phyloP scores from a whole-genome alignment of 164 flowering plant species.

The Warburgia ugandensis region DNA sequence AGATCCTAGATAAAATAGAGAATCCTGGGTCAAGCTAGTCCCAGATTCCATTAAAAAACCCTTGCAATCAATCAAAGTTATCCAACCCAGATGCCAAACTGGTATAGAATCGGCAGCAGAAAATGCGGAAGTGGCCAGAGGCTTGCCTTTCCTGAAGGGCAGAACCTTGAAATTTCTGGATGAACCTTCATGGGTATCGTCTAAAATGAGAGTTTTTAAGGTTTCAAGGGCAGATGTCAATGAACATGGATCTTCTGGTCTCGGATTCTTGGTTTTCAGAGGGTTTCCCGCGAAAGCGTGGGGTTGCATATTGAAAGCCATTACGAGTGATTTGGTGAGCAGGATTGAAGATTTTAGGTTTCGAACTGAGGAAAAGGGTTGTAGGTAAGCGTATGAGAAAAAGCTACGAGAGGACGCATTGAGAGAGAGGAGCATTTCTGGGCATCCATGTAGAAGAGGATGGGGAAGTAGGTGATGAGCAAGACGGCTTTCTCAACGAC shows the following conservation, averaged over 20 bases:
- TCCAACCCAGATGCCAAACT: conserved; percentile 79
- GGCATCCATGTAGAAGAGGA: conserved; percentile 11
- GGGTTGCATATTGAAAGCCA: conserved; percentile 38
- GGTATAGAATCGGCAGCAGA: conserved; percentile 17
- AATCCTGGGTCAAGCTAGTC: conserved; percentile 34
- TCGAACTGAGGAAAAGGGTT: conserved; percentile 8
- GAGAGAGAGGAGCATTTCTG: conserved; percentile 19
- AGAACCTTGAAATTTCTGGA: conserved; percentile 36
- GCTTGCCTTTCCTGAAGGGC: conserved; percentile 58
- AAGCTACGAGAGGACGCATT: neutral
- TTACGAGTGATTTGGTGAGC: conserved; percentile 20
- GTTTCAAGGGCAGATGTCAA: conserved; percentile 47
- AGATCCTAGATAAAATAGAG: conserved; percentile 61
- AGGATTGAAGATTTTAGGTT: conserved; percentile 4
- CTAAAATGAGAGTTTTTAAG: conserved; percentile 37
- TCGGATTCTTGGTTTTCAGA: conserved; percentile 42
- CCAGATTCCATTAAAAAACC: conserved; percentile 32
- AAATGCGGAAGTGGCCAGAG: conserved; percentile 38
- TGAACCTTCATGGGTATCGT: conserved; percentile 13
- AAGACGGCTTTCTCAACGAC: neutral
- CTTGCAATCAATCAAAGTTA: conserved; percentile 47
- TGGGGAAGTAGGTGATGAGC: conserved; percentile 3
- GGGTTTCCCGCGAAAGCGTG: conserved; percentile 89
- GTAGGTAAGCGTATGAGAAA: neutral
- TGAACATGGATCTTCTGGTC: conserved; percentile 35